phyloP scores from a whole-genome alignment of 73 alveolate genomes.

The Paramecium sonneborni region DNA sequence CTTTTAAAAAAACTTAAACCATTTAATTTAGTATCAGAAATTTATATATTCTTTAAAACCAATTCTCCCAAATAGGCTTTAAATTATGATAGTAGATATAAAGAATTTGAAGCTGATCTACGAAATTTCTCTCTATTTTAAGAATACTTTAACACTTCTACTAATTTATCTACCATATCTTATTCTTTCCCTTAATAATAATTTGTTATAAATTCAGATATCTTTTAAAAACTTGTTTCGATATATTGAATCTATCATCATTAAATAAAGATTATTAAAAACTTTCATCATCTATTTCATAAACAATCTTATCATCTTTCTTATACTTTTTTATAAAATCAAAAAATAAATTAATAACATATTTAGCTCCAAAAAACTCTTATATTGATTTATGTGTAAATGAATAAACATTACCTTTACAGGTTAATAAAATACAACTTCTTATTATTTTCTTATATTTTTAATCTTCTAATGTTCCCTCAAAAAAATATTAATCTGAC shows the following conservation, averaged over 20 bases:
- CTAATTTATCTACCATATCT: neutral
- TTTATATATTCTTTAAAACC: neutral
- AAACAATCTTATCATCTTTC: neutral
- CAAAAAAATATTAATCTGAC: neutral
- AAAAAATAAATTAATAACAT: neutral
- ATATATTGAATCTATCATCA: neutral
- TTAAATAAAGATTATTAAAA: neutral
- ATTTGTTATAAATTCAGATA: neutral
- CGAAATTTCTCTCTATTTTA: neutral
- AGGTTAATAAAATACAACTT: neutral
- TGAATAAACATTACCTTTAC: neutral
- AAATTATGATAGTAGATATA: neutral
- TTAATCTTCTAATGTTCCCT: neutral
- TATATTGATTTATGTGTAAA: constrained; percentile 3
- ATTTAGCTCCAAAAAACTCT: neutral
- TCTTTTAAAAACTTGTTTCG: neutral
- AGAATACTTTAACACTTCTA: neutral
- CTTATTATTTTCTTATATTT: neutral
- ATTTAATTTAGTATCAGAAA: neutral
- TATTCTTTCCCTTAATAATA: neutral
- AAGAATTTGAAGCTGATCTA: neutral
- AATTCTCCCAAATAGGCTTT: neutral
- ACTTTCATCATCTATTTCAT: too few relatives aligned
- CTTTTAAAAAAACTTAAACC: neutral
- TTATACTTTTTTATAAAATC: neutral